A percentile compares a stretch with the other conserved stretches of the same genome.
Conservation (phyloP, 2,329 filamentous ascomycete species). For the Nigrospora osmanthi region DNA sequence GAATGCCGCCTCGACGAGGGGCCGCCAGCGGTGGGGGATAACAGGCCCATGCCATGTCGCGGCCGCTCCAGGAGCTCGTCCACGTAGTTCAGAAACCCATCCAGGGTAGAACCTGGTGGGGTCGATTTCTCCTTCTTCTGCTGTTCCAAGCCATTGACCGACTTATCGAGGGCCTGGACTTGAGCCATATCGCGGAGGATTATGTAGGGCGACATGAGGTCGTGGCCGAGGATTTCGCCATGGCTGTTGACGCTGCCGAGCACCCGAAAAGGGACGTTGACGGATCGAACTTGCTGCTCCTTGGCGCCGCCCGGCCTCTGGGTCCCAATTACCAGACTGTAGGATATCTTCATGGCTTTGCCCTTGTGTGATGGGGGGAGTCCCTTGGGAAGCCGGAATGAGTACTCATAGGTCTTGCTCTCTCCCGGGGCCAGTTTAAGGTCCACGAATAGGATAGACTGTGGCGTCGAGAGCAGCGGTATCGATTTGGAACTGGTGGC, state of each 20-base stretch:
- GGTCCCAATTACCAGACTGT: conserved; percentile 85
- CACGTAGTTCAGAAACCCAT: conserved; percentile 70
- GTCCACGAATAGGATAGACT: conserved; percentile 94
- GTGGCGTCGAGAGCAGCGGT: conserved; percentile 86
- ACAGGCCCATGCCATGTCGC: conserved; percentile 50
- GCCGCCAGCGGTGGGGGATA: conserved; percentile 63
- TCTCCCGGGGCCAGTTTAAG: conserved; percentile 81
- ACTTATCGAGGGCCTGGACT: conserved; percentile 43
- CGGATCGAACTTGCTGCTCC: conserved; percentile 79
- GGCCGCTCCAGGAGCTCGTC: conserved; percentile 62
- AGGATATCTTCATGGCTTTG: conserved; percentile 88
- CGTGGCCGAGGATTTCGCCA: conserved; percentile 84
- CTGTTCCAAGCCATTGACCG: conserved; percentile 7
- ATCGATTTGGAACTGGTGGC: conserved; percentile 81
- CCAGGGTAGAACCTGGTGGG: conserved; percentile 32
- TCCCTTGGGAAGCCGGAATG: conserved; percentile 77
- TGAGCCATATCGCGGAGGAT: conserved; percentile 76
- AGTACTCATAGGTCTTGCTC: conserved; percentile 79
- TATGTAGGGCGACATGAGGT: conserved; percentile 90
- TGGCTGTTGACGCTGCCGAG: conserved; percentile 85
- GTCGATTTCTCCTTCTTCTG: conserved; percentile 17
- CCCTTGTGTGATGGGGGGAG: conserved; percentile 88
- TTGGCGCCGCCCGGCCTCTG: conserved; percentile 73
- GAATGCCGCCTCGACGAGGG: conserved; percentile 48
- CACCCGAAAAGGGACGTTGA: conserved; percentile 87